phyloP scores from a whole-genome alignment of 23 red algal genomes.

The Gracilaria caudata region DNA sequence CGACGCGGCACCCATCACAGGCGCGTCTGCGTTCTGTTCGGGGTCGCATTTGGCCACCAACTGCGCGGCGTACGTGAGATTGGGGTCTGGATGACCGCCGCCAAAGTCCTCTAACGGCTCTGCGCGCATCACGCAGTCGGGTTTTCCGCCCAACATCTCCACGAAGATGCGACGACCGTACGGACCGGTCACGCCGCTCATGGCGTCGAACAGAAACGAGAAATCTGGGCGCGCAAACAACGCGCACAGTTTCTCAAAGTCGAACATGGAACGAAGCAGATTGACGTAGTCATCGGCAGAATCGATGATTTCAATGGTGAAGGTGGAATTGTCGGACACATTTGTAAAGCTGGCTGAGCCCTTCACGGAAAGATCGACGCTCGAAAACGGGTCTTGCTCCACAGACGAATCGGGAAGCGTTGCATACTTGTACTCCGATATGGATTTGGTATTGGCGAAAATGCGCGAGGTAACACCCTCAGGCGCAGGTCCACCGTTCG shows the following conservation, averaged over 20 bases:
- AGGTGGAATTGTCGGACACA: constrained; percentile 29
- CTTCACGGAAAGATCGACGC: constrained; percentile 60
- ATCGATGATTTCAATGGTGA: constrained; percentile 91
- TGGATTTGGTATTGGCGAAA: constrained; percentile 66
- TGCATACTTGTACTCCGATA: constrained; percentile 76
- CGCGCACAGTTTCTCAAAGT: constrained; percentile 73
- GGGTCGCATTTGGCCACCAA: constrained; percentile 79
- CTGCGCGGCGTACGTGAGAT: constrained; percentile 88
- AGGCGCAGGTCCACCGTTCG: constrained; percentile 88
- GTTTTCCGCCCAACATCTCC: constrained; percentile 72
- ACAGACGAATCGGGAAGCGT: constrained; percentile 11
- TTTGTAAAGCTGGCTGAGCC: constrained; percentile 38
- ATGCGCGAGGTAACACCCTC: constrained; percentile 82
- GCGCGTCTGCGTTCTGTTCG: constrained; percentile 59
- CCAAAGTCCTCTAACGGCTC: constrained; percentile 94
- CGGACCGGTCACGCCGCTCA: constrained; percentile 91
- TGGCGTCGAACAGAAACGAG: constrained; percentile 88
- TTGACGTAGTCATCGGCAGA: constrained; percentile 86
- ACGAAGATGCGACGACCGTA: constrained; percentile 89
- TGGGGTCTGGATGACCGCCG: constrained; percentile 95
- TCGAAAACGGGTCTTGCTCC: constrained; percentile 64
- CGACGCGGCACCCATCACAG: constrained; percentile 89
- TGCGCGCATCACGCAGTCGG: constrained; percentile 60
- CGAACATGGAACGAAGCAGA: constrained; percentile 86
- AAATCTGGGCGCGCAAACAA: constrained; percentile 81